Evolutionary conservation across 345 rosid species (phyloP), one percentile per base, ranked within the genome.

Genomic region (Rhizophora mangle): DNA sequence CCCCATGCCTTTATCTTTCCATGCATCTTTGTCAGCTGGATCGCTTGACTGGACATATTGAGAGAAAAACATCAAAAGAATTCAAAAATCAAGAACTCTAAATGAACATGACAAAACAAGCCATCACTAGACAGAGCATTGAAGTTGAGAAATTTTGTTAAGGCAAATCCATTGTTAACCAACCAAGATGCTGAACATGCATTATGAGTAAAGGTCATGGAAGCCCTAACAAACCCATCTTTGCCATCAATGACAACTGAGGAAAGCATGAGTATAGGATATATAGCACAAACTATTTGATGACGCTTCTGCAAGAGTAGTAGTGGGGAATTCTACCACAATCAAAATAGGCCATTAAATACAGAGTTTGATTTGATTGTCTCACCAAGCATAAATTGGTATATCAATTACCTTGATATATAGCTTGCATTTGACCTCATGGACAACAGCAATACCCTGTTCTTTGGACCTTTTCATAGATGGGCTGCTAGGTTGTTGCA

Each of bases 1-100:
- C 56, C 99, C 99, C 13, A 91, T 78, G 74, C 99, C 99, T 84
- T 82, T 90, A 74, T 95, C 99, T 79, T 90, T 95, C 99, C 99
- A 95, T 6, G 93, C 37, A 68, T 87, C 91, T 84, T 84, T 87
- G 74, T 86, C 98, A n/a, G 79, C 75, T 43, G 87, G 85, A 79
- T 95, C 94, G 69, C 70, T 86, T 72, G 97, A 82, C 97, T 92
- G 83, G 63, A 71, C 71, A 83, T 10, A 68, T 32, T 30, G 75
- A 57, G 69, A 31, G 43, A 22, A 62, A 68, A 65, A 49, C 51
- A 21, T 54, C 9, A 21, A 54, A 31, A 70, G 6, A 39, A 37
- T 30, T 37, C 26, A 47, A 34, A 46, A 27, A 43, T 24, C 34
- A 6, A 65, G 29, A 78, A 51, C 39, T 29, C 64, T 49, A 24